These are phyloP conservation scores for Aspergillus nidulans DNA, from an alignment of 495 filamentous ascomycete genomes.

Conservation along the genomic window DNA sequence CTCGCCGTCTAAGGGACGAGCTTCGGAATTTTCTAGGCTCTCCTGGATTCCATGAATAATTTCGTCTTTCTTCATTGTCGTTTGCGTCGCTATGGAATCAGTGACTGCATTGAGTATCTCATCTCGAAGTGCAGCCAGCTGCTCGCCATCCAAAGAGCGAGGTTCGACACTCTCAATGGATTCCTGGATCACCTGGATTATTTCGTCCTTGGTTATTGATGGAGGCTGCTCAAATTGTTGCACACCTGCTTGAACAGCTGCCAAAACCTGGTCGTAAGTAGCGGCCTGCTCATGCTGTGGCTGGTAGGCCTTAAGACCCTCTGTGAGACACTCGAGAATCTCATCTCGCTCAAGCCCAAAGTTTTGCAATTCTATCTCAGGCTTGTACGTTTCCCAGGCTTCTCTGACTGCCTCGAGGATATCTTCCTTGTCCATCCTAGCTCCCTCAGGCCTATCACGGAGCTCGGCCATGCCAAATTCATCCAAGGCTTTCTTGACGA, in stretches of 20 bases:
- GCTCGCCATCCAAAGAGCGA: constrained; percentile 23
- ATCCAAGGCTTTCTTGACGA: constrained; percentile 70
- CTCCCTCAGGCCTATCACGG: constrained; percentile 29
- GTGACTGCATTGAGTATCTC: constrained; percentile 39
- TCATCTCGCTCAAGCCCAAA: constrained; percentile 86
- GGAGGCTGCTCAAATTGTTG: constrained; percentile 69
- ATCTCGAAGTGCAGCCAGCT: constrained; percentile 36
- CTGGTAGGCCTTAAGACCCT: constrained; percentile 75
- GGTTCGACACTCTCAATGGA: constrained; percentile 47
- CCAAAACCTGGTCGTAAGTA: constrained; percentile 72
- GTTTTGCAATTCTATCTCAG: constrained; percentile 84
- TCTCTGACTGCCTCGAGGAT: constrained; percentile 81
- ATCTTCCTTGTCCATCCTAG: constrained; percentile 64
- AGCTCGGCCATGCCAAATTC: constrained; percentile 49
- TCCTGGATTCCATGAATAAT: constrained; percentile 71
- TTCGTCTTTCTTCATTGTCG: constrained; percentile 40
- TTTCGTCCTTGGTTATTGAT: constrained; percentile 41
- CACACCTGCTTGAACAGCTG: constrained; percentile 75
- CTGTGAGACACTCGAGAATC: constrained; percentile 74
- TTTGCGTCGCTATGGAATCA: constrained; percentile 37
- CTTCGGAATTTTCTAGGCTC: constrained; percentile 47
- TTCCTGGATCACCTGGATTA: constrained; percentile 69
- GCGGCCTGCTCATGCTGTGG: constrained; percentile 54
- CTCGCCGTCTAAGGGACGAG: constrained; percentile 23
- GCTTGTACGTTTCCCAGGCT: constrained; percentile 87